phyloP scores from a whole-genome alignment of 2,329 filamentous ascomycete species.

The Phoma sp. region DNA sequence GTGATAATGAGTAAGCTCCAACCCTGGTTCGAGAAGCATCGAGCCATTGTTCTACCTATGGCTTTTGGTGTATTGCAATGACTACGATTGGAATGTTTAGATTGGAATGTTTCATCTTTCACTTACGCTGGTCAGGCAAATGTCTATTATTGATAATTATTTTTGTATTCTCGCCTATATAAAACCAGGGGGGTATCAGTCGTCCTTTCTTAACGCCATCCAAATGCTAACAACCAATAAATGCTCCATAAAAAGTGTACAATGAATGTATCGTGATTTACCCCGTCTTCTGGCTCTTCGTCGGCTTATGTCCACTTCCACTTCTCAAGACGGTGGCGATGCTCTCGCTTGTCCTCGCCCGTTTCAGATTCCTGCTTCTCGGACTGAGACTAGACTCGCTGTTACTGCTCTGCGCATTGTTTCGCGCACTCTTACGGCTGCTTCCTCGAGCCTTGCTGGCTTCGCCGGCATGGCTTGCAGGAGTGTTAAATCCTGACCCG shows the following conservation, averaged over 20 bases:
- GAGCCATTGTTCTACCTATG: too few species aligned
- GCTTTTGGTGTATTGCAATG: too few species aligned
- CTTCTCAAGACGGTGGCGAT: slow-evolving; percentile 1
- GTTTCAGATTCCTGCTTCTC: slow-evolving; percentile 19
- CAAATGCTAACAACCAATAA: neutral
- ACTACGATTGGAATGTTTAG: too few species aligned
- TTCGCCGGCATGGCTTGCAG: slow-evolving; percentile 19
- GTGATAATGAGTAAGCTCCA: neutral
- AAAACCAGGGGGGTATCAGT: neutral
- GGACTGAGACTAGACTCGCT: slow-evolving; percentile 7
- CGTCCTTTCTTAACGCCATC: neutral
- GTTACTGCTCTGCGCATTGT: neutral
- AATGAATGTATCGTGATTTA: neutral
- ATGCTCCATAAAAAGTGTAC: too few species aligned
- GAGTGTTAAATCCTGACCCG: slow-evolving; percentile 55
- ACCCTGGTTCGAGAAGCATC: neutral
- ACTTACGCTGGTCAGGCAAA: too few species aligned
- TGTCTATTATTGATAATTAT: too few species aligned
- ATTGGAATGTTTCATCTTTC: too few species aligned
- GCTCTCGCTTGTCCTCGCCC: slow-evolving; percentile 18
- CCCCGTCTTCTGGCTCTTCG: slow-evolving; percentile 9
- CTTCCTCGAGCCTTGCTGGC: neutral
- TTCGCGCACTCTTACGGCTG: neutral
- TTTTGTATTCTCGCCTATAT: neutral
- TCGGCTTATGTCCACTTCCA: neutral